Evolutionary conservation across 2,329 filamentous ascomycete species (phyloP).

Genomic region (Cladosporium phlei): DNA sequence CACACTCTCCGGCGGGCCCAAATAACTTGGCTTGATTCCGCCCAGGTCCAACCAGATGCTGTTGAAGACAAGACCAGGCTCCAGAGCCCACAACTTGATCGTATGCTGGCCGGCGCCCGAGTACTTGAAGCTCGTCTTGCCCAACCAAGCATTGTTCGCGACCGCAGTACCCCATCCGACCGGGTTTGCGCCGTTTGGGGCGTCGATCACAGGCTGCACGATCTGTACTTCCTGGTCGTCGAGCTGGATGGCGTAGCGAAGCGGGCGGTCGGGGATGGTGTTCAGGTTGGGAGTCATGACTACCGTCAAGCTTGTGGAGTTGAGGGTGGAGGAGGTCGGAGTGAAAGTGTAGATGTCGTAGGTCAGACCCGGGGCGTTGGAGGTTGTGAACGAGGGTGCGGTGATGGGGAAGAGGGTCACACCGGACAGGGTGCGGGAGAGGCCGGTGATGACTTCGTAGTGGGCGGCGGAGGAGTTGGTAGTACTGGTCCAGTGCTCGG

Average conservation of each 20-base stretch:
- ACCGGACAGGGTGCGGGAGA: constrained; percentile 56
- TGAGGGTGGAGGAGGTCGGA: constrained; percentile 39
- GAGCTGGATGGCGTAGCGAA: constrained; percentile 38
- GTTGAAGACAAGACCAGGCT: constrained; percentile 42
- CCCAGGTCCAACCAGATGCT: constrained; percentile 33
- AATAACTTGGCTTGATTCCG: constrained; percentile 31
- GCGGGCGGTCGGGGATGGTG: constrained; percentile 24
- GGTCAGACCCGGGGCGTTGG: constrained; percentile 52
- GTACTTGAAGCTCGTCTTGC: constrained; percentile 37
- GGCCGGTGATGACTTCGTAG: constrained; percentile 51
- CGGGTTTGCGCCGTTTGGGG: constrained; percentile 32
- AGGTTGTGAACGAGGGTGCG: constrained; percentile 46
- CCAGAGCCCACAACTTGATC: constrained; percentile 43
- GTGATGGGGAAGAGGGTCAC: constrained; percentile 54
- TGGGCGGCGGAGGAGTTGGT: constrained; percentile 25
- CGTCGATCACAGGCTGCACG: constrained; percentile 26
- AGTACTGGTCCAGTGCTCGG: constrained; percentile 30
- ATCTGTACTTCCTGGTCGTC: constrained; percentile 23
- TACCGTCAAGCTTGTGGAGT: constrained; percentile 34
- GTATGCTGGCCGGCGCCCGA: constrained; percentile 36
- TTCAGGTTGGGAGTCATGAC: constrained; percentile 26
- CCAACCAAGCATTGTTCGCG: constrained; percentile 48
- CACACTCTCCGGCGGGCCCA: constrained; percentile 34
- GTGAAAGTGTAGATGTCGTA: constrained; percentile 61
- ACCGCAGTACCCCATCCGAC: constrained; percentile 48